Base-by-base conservation (phyloP, 352 stramenopile species). In the Phytophthora crassamura region DNA sequence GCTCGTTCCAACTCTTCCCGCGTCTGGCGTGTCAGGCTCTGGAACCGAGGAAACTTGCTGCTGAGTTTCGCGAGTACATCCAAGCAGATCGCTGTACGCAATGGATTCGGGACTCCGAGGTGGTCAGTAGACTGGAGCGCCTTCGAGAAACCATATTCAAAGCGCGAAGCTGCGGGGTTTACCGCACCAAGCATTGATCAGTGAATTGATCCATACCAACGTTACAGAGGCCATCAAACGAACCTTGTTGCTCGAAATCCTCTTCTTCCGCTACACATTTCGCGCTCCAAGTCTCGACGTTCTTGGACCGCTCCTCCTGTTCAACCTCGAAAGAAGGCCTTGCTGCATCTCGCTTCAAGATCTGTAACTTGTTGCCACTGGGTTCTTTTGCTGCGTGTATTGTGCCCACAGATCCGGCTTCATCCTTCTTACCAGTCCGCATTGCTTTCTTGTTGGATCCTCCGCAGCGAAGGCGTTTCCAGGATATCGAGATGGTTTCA, bases 31-130 rank as follows among this genome's bases (percentile, higher is more conserved):
- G 84, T 70, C 16, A 92, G 38, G 12, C 57, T 64, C n/a, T 82
- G 43, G 39, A 89, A 89, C 25, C 81, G 79, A 3, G 40, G 43
- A 34, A 86, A 87, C 59, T 84, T 86, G 28, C 28, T 55, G 36
- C 67, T 80, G 15, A 90, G 28, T 41, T 77, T 76, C 15, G 34
- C 16, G 8, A 90, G 45, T 1, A 90, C 67, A 42, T 90, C 76
- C 32, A 88, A 81, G 33, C 76, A 85, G 14, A 90, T 72, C 8
- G 80, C 80, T 0, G 81, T 88, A 12, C 84, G 81, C 8, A 92
- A 78, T 11, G 67, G 61, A 52, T 90, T 89, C 1, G 80, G 81
- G 0, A 75, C 53, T 7, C 81, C 80, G 0, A 89, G 64, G 16
- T 90, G 84, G 5, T 74, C 72, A 9, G 81, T 88, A 0, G 84